Evolutionary conservation across 768 basidiomycete species (phyloP), one percentile per base, ranked within the genome.

Genomic region (Pulveroboletus sp.): DNA sequence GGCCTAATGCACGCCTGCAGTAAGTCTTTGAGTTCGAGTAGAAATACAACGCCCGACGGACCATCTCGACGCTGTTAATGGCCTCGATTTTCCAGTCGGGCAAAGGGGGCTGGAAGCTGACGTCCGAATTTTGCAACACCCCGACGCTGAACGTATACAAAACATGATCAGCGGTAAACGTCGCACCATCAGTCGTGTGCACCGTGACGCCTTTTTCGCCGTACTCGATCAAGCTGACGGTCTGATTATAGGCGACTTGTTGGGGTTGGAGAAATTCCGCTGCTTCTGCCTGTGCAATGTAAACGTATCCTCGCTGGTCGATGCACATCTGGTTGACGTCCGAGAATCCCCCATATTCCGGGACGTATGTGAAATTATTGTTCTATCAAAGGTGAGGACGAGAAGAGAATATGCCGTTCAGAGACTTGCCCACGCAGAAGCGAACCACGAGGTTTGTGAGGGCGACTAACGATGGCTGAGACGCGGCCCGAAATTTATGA

Each of bases 121-220:
- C 78, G 50, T 85, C 83, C 26, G 74, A 68, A 48, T 83, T 71
- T 65, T 87, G 85, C 46, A 87, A 68, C 7, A 87, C 85, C 0
- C 85, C 85, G 2, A 84, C 61, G 52, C 83, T 85, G 66, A 86
- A 86, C 0, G 85, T 86, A 53, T 78, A 79, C 24, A 87, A 59
- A 4, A 77, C 82, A 60, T 83, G 80, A 44, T 84, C 77, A 13
- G 75, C 82, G 13, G 63, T 68, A 20, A 85, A 57, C 2, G 35
- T 65, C 27, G 64, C 52, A 1, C 79, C 81, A 48, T 74, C 66
- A 2, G 64, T 54, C 24, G 83, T 68, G 14, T 70, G 69, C 27
- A 87, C 76, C 1, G 62, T 67, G 14, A 81, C 81, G 3, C 75
- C 69, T 17, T 68, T 50, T n/a, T 57, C 53, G 6, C 71, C 73